These are phyloP conservation scores for Sugiyamaella qingdaonensis DNA, from an alignment of 805 yeast genomes.

Conservation along the genomic window DNA sequence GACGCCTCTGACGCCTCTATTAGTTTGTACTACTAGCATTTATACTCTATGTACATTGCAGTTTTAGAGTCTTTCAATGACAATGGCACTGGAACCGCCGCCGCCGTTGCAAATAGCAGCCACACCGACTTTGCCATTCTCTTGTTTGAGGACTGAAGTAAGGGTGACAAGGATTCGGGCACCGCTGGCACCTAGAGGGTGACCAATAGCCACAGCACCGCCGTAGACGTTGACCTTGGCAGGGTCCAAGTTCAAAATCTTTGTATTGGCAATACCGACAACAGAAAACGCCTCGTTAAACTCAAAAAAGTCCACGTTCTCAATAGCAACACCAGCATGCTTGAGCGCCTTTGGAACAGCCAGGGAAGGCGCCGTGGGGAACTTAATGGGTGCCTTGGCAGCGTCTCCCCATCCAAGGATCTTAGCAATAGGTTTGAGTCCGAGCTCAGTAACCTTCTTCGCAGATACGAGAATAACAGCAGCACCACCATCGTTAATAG, in stretches of 20 bases:
- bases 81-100: slow-evolving; percentile 95
- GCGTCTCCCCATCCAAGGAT: slow-evolving; percentile 98
- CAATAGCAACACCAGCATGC: slow-evolving; percentile 64
- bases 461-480: slow-evolving; percentile 87
- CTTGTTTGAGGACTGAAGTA: slow-evolving; percentile 74
- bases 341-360: slow-evolving; percentile 95
- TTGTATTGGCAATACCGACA: slow-evolving; percentile 87
- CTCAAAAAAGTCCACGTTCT: slow-evolving; percentile 84
- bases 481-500: slow-evolving; percentile 97
- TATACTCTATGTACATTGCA: neutral
- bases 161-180: slow-evolving; percentile 90
- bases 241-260: slow-evolving; percentile 58
- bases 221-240: slow-evolving; percentile 84
- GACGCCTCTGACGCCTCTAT: no score
- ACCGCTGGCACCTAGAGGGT: slow-evolving; percentile 93
- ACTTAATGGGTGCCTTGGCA: slow-evolving; percentile 89
- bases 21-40: no score
- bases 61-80: slow-evolving; percentile 61
- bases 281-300: slow-evolving; percentile 97
- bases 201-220: slow-evolving; percentile 95
- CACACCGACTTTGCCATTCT: slow-evolving; percentile 81
- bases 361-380: slow-evolving; percentile 92
- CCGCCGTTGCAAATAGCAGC: slow-evolving; percentile 99
- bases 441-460: slow-evolving; percentile 76
- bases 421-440: slow-evolving; percentile 83